Base-by-base conservation (phyloP, 2,329 filamentous ascomycete species). In the Podosphaera xanthii region DNA sequence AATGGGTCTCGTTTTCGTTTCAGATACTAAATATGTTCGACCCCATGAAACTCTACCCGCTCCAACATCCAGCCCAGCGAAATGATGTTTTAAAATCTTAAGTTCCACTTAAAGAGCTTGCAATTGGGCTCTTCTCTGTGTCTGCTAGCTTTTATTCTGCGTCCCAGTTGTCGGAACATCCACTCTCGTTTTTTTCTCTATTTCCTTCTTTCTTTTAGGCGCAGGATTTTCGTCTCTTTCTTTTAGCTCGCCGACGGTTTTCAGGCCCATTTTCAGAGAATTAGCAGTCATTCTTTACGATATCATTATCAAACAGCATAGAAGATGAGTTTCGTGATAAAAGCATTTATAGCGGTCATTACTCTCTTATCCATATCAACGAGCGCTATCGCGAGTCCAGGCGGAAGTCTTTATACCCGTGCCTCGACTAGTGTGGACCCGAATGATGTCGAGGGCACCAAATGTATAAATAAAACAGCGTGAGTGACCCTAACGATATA, bases 321-420 rank as follows among this genome's bases (percentile, higher is more conserved):
- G n/a, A 44, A 44, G 36, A 44, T 44, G 40, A 6, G 5, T 12
- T 6, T 44, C 10, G n/a, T 50, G 44, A 34, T 40, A 34, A 57
- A 42, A 33, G 3, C 42, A 30, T 2, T 36, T 44, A 46, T 30
- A 42, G 50, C 58, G 9, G 63, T 65, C 55, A 64, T 64, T 44
- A 60, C 63, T 61, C 60, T 72, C 59, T 61, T 68, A 53, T 61
- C 67, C 1, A 48, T 58, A 58, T 72, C 59, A 61, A 72, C 59
- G 60, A 69, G 61, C 60, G 70, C 59, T 62, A 69, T 55, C 62
- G 70, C 61, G 65, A 67, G 42, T 65, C 64, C 61, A 62, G 69
- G 74, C 58, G 73, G 76, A 65, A 71, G 74, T 61, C 69, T 76
- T 35, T 66, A 67, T 36, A 66, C 74, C 60, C 71, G 74, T 33